A percentile compares a stretch with the other conserved stretches of the same genome.
Conservation (phyloP, 805 yeast genomes). For the Barnettozyma siamensis region DNA sequence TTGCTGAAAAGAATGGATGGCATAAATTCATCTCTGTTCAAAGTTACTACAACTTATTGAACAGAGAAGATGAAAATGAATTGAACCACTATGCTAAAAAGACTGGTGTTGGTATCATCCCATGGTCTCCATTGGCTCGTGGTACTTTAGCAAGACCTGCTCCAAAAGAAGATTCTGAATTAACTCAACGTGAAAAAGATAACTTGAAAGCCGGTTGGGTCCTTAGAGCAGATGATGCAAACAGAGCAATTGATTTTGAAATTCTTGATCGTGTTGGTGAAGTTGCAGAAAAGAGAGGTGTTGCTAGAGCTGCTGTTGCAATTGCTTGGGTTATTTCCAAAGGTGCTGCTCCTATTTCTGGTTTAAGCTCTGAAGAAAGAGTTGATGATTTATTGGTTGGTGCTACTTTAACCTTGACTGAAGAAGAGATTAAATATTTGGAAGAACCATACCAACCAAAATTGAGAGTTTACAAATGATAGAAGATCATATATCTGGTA, state of each 20-base stretch:
- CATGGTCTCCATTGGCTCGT: constrained; percentile 56
- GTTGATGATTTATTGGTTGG: constrained; percentile 46
- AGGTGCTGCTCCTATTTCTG: constrained; percentile 49
- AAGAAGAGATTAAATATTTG: constrained; percentile 11
- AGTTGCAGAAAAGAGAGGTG: constrained; percentile 20
- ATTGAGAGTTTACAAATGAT: not conserved
- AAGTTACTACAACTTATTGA: constrained; percentile 47
- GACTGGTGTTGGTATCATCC: constrained; percentile 51
- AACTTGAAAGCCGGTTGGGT: not conserved
- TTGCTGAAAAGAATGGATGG: constrained; percentile 55
- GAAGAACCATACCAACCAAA: constrained; percentile 15
- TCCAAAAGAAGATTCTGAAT: not conserved
- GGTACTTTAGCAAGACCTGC: constrained; percentile 50
- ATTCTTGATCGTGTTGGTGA: constrained; percentile 46
- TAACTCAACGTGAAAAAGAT: not conserved
- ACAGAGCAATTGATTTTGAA: constrained; percentile 20
- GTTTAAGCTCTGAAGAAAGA: constrained; percentile 40
- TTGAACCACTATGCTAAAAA: constrained; percentile 48
- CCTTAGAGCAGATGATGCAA: not conserved
- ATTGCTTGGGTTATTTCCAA: constrained; percentile 47
- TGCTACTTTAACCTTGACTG: constrained; percentile 6
- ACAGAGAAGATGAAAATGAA: constrained; percentile 62
- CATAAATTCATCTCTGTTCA: constrained; percentile 56
- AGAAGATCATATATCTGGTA: too few species aligned
- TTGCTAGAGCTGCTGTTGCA: constrained; percentile 48